Percentiles rank a stretch among this genome's conserved stretches.
Conservation (phyloP, 2,329 filamentous ascomycete genomes). For the Phaeomoniella chlamydospora region DNA sequence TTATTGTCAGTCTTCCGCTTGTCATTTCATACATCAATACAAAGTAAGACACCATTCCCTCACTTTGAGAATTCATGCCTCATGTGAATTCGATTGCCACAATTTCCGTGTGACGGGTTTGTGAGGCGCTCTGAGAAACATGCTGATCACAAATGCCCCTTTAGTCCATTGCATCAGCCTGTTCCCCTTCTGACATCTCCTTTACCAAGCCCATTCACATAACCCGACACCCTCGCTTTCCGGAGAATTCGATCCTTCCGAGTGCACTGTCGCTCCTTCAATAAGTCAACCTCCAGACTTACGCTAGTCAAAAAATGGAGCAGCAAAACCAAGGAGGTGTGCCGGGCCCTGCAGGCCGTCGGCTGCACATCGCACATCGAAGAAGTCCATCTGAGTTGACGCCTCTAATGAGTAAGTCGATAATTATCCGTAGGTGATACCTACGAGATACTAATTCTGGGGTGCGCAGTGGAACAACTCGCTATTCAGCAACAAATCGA, state of each 20-base stretch:
- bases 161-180: no score
- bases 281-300: not conserved
- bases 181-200: no score
- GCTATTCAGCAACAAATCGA: slow-evolving; percentile 98
- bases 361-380: slow-evolving; percentile 92
- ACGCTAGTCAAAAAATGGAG: slow-evolving; percentile 41
- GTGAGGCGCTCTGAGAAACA: no score
- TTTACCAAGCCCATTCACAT: no score
- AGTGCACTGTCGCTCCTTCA: not conserved
- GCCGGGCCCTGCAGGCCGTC: slow-evolving; percentile 66
- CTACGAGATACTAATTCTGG: slow-evolving; percentile 3
- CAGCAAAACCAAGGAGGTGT: slow-evolving; percentile 43
- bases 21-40: not conserved
- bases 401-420: slow-evolving; percentile 83
- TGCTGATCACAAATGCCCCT: no score
- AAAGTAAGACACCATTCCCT: not conserved
- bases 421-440: slow-evolving; percentile 28
- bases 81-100: no score
- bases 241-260: no score
- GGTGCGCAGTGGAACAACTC: slow-evolving; percentile 75
- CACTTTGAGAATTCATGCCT: no score
- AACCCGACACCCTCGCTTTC: no score
- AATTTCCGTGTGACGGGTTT: no score
- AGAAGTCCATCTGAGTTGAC: slow-evolving; percentile 95
- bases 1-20: slow-evolving; percentile 12